Percentiles rank a stretch among this genome's conserved stretches.
These are phyloP conservation scores for Kalmanozyma brasiliensis DNA, from an alignment of 1,284 basidiomycete genomes.

Conservation along the genomic window DNA sequence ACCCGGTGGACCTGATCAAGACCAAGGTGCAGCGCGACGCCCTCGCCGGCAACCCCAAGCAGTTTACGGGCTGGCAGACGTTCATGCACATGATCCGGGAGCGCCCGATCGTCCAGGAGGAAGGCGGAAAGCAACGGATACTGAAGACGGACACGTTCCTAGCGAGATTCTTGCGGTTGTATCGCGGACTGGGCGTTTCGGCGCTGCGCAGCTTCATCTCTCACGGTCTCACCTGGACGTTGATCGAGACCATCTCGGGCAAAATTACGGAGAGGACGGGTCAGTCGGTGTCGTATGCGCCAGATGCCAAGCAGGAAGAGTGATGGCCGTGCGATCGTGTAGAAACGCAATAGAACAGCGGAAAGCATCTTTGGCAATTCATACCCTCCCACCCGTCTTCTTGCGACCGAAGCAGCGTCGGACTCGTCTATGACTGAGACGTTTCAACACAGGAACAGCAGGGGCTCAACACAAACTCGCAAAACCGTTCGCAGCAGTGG, in stretches of 20 bases:
- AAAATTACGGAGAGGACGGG: slow-evolving; percentile 54
- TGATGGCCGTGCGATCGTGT: background rate
- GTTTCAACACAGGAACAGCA: background rate
- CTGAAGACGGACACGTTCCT: slow-evolving; percentile 72
- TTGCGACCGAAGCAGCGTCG: background rate
- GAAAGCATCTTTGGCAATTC: no score
- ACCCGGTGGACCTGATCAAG: slow-evolving; percentile 77
- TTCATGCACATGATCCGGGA: slow-evolving; percentile 80
- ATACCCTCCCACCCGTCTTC: slow-evolving; percentile 1
- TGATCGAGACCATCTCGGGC: slow-evolving; percentile 62
- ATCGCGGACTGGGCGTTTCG: slow-evolving; percentile 64
- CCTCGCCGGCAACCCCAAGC: slow-evolving; percentile 78
- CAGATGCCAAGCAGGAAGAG: slow-evolving; percentile 12
- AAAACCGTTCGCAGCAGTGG: no score
- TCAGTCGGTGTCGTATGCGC: slow-evolving; percentile 19
- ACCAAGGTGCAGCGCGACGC: slow-evolving; percentile 90
- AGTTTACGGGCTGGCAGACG: slow-evolving; percentile 76
- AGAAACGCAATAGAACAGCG: no score
- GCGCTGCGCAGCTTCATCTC: slow-evolving; percentile 65
- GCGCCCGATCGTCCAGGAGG: slow-evolving; percentile 74
- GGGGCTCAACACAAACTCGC: no score
- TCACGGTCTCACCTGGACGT: slow-evolving; percentile 66
- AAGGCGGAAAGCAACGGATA: slow-evolving; percentile 3
- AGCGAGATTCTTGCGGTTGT: slow-evolving; percentile 58
- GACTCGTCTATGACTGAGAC: background rate